These are phyloP conservation scores for Heritiera fomes DNA, from an alignment of 345 rosid species.

Conservation along the genomic window DNA sequence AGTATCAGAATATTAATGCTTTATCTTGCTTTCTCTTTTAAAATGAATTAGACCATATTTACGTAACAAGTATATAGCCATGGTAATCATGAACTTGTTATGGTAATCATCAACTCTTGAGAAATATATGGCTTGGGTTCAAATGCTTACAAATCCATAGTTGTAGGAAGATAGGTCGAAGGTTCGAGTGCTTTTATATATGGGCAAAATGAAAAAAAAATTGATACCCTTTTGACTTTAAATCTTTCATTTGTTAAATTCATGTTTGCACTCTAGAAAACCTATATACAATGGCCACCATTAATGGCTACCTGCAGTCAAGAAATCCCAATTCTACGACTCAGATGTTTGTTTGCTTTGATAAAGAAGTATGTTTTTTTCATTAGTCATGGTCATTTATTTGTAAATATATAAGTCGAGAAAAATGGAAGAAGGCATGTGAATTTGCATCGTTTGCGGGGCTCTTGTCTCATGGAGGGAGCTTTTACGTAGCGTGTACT, in stretches of 20 bases:
- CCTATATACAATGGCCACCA: not conserved
- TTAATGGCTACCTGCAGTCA: not conserved
- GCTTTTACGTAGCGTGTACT: conserved; percentile 21
- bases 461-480: conserved; percentile 17
- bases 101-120: not conserved
- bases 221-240: not conserved
- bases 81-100: too few relatives aligned
- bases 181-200: too few relatives aligned
- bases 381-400: not conserved
- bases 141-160: not conserved
- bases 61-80: too few relatives aligned
- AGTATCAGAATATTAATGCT: not conserved
- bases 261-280: not conserved
- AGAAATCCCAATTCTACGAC: not conserved
- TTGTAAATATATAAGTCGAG: not conserved
- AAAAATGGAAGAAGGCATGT: conserved; percentile 18
- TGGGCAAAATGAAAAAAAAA: too few relatives aligned
- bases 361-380: not conserved
- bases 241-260: not conserved
- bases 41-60: too few relatives aligned
- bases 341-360: conserved; percentile 4
- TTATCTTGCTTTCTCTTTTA: not conserved
- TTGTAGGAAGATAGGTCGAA: too few relatives aligned
- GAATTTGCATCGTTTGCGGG: conserved; percentile 19
- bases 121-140: not conserved